Conservation (phyloP, 768 basidiomycete genomes). For the Psilocybe subaeruginosa region DNA sequence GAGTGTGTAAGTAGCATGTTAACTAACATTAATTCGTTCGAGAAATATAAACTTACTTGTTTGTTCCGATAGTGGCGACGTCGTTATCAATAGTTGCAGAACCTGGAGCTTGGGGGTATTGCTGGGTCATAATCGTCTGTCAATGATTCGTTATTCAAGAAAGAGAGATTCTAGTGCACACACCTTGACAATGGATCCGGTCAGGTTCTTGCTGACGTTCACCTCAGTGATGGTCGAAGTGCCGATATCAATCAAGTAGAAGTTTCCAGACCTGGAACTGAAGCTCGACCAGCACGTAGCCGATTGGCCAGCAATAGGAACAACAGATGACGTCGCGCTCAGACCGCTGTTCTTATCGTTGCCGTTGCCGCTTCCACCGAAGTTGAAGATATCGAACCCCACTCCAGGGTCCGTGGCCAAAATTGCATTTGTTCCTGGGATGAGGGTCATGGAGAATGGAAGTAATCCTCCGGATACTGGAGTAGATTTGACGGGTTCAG, state of each 20-base stretch:
- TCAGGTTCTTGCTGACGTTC: conserved; percentile 46
- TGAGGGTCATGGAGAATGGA: conserved; percentile 52
- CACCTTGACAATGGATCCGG: conserved; percentile 47
- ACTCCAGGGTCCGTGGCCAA: conserved; percentile 42
- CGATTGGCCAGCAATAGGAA: conserved; percentile 39
- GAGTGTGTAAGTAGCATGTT: neutral
- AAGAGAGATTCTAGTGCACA: neutral
- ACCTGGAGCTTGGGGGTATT: conserved; percentile 40
- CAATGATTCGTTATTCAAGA: neutral
- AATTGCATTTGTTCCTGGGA: conserved; percentile 34
- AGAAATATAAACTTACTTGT: conserved; percentile 32
- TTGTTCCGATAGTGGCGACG: conserved; percentile 36
- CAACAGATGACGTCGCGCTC: conserved; percentile 31
- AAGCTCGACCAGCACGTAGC: conserved; percentile 49
- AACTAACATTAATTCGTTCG: neutral
- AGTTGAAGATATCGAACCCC: conserved; percentile 42
- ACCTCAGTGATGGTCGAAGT: conserved; percentile 48
- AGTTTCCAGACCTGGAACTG: conserved; percentile 43
- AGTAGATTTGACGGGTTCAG: conserved; percentile 34
- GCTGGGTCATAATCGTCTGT: conserved; percentile 15
- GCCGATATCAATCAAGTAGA: conserved; percentile 46
- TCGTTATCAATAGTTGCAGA: conserved; percentile 44
- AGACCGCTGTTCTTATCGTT: conserved; percentile 3
- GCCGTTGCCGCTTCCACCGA: conserved; percentile 17
- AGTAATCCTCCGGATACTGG: conserved; percentile 43